A percentile compares a stretch with the other conserved stretches of the same genome.
Conservation (phyloP, 306 rosid genomes). For the Cajanus cajan region DNA sequence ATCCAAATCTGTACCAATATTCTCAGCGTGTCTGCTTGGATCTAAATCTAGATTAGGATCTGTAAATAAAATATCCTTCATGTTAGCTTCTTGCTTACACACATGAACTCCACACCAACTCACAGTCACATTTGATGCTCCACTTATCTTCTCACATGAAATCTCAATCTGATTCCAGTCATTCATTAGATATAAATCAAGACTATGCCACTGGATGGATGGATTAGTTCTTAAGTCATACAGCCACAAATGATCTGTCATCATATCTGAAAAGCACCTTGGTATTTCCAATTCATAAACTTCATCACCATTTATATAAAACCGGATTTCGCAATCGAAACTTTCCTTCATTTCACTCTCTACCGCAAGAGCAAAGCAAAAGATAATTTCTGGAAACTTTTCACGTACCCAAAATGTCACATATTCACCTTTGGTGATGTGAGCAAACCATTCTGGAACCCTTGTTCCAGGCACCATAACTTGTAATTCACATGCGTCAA, state of each 20-base stretch:
- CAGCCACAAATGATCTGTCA: constrained; percentile 33
- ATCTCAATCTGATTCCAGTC: constrained; percentile 38
- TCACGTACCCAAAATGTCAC: constrained; percentile 32
- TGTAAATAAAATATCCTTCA: constrained; percentile 12
- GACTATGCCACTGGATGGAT: neutral
- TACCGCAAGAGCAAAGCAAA: constrained; percentile 24
- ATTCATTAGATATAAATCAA: constrained; percentile 18
- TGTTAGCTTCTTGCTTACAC: constrained; percentile 2
- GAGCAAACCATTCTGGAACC: constrained; percentile 37
- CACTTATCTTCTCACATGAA: constrained; percentile 12
- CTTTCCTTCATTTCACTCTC: neutral
- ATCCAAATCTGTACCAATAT: neutral
- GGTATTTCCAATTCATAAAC: constrained; percentile 26
- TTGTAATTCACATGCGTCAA: constrained; percentile 6
- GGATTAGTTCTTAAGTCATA: constrained; percentile 26
- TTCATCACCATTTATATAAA: constrained; percentile 27
- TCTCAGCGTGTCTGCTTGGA: constrained; percentile 1
- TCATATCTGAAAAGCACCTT: neutral
- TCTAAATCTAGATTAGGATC: constrained; percentile 19
- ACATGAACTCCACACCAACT: constrained; percentile 36
- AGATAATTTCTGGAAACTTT: constrained; percentile 23
- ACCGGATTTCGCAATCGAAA: constrained; percentile 21
- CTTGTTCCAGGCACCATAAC: constrained; percentile 23
- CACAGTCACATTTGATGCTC: constrained; percentile 27
- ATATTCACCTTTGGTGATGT: constrained; percentile 22